phyloP scores from a whole-genome alignment of 192 early-diverging fungal genomes.

The Podila epigama region DNA sequence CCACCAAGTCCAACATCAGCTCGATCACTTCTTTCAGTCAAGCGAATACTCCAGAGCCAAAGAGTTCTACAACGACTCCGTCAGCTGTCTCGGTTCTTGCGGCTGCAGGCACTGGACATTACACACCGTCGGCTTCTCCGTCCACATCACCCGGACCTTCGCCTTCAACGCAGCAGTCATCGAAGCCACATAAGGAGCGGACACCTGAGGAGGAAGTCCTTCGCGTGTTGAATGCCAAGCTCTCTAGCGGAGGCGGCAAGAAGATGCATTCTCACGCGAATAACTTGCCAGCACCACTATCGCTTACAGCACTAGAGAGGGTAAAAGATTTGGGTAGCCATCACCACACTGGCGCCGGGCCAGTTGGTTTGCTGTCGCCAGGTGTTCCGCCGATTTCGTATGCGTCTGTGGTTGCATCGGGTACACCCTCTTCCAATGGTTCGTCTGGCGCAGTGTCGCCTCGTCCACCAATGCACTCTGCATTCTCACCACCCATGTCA shows the following conservation, averaged over 20 bases:
- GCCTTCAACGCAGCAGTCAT: neutral
- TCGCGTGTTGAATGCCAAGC: slow-evolving; percentile 15
- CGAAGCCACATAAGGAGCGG: neutral
- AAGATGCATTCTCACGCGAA: neutral
- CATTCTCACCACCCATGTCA: slow-evolving; percentile 16
- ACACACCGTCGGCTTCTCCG: neutral
- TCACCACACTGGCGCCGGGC: neutral
- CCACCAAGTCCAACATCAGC: slow-evolving; percentile 6
- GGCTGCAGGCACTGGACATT: slow-evolving; percentile 1
- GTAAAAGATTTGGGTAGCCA: neutral
- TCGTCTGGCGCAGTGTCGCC: neutral
- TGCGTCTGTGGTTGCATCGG: slow-evolving; percentile 29
- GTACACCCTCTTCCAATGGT: slow-evolving; percentile 10
- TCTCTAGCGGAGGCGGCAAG: neutral
- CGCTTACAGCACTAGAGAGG: neutral
- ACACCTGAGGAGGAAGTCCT: slow-evolving; percentile 11
- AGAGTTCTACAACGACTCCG: neutral
- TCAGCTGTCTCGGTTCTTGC: slow-evolving; percentile 29
- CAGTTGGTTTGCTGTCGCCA: neutral
- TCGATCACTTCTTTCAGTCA: slow-evolving; percentile 41
- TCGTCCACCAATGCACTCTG: neutral
- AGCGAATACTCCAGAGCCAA: slow-evolving; percentile 36
- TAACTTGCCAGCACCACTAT: neutral
- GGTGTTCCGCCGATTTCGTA: slow-evolving; percentile 20
- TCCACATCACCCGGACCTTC: neutral